These are phyloP conservation scores for Chytriomyces hyalinus DNA, from an alignment of 192 early-diverging fungal genomes.

Conservation along the genomic window DNA sequence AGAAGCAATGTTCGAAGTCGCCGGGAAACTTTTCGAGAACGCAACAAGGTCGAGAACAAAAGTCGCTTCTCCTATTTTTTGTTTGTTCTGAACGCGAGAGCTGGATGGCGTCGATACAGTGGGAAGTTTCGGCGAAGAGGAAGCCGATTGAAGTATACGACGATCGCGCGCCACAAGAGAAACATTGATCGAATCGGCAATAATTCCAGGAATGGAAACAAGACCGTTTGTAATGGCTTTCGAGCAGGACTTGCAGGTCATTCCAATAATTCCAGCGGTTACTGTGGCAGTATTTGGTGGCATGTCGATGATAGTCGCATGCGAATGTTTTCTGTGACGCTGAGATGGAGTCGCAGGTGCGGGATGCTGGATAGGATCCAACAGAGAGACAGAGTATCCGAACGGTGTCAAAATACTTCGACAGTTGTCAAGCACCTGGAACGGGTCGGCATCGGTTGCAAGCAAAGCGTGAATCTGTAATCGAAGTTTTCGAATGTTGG, in stretches of 20 bases:
- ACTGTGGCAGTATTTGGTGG: neutral
- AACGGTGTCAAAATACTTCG: neutral
- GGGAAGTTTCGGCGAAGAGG: neutral
- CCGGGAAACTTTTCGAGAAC: neutral
- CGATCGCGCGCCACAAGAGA: neutral
- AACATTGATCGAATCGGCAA: neutral
- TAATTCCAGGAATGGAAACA: neutral
- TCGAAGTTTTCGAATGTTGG: no score
- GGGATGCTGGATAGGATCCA: no score
- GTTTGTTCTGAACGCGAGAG: neutral
- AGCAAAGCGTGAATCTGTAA: no score
- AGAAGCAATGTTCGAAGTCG: neutral
- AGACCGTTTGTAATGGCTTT: constrained; percentile 67
- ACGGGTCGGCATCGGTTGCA: no score
- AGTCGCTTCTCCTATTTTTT: constrained; percentile 1
- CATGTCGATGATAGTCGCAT: no score
- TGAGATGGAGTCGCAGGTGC: no score
- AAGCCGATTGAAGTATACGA: neutral
- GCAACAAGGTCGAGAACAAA: neutral
- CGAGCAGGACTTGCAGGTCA: constrained; percentile 93
- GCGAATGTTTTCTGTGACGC: no score
- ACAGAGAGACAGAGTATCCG: neutral
- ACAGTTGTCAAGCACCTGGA: neutral
- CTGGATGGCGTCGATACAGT: neutral
- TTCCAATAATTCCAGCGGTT: constrained; percentile 73